Base-by-base conservation (phyloP, 2,329 filamentous ascomycete genomes). In the Talaromyces verruculosus region DNA sequence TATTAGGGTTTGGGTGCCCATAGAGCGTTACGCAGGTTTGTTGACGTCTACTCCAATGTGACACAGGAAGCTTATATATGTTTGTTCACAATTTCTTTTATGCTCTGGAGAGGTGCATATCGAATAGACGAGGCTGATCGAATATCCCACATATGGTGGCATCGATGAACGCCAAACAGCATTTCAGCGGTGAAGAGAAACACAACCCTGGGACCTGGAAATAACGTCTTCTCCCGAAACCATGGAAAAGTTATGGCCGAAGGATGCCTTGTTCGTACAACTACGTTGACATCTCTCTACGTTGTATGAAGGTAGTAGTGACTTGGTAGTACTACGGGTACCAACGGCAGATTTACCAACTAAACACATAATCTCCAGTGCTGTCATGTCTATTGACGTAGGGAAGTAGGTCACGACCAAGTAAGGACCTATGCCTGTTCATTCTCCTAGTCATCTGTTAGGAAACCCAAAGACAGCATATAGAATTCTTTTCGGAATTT, bases 31-130 rank as follows among this genome's bases (percentile, higher is more conserved):
- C 53, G n/a, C 30, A 37, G 19, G 33, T n/a, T 57, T 22, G 30
- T n/a, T 57, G n/a, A 7, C 5, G 3, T 35, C 30, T 22, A 7
- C 7, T 10, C 8, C 5, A 37, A 37, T 7, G 30, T 57, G 53
- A 39, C 33, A 57, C 53, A 57, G n/a, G n/a, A 22, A 39, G 53
- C 33, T 57, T 57, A n/a, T 39, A 57, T 55, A 22, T 39, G 11
- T 39, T 39, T 22, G 19, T 37, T 39, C n/a, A 57, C n/a, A 39
- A 57, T 37, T 53, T 17, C 10, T 25, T 33, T 39, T 15, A 39
- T 57, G 33, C 33, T 39, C 30, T 57, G n/a, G 5, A 37, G 2
- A 25, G 33, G 17, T 55, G 49, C 49, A 19, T 57, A 39, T 22
- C 1, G n/a, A 5, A 2, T n/a, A 33, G 8, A 55, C 5, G 17